Evolutionary conservation across 2,329 filamentous ascomycete genomes (phyloP), one percentile per base, ranked within the genome.

Genomic region (Exophiala sideris): DNA sequence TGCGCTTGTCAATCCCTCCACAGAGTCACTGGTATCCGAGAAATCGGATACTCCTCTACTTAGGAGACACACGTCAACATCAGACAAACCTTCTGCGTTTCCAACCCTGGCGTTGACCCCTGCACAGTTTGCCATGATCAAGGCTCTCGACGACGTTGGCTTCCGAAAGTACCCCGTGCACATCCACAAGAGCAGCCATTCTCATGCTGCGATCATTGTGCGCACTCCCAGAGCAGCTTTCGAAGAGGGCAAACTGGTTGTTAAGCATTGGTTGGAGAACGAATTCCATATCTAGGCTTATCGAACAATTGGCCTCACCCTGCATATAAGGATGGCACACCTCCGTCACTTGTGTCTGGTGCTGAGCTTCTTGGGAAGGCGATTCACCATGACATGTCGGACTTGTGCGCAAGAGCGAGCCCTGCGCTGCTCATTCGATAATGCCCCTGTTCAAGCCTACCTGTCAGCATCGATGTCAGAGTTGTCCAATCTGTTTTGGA

Each of bases 181-280:
- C 55, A 76, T 77, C 52, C 73, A 76, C 52, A 87, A 91, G 5
- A 79, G 84, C 50, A 74, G 78, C n/a, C 89, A 96, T 67, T 89
- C 83, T 56, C 92, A 97, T 70, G 92, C 91, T 0, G 91, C 91
- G 2, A 95, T 97, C 45, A 89, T 97, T 59, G 85, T 95, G 34
- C 81, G 92, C 35, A 82, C 77, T 58, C 70, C 70, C 54, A 82
- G 87, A 36, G 85, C 83, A 67, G 74, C 79, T 48, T 95, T 91
- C 64, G 76, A 80, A 2, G 91, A 97, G 71, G 92, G 92, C 0
- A 82, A 80, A 65, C 68, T 88, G 10, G 89, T 96, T 33, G 75
- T 94, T 52, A 80, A 78, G 64, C 92, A 97, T 73, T 97, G 89
- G 87, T 73, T 91, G 2, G 79, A 85, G 48, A 79, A 86, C 44